phyloP scores from a whole-genome alignment of 2,329 filamentous ascomycete genomes.

The Plectosphaerella plurivora region DNA sequence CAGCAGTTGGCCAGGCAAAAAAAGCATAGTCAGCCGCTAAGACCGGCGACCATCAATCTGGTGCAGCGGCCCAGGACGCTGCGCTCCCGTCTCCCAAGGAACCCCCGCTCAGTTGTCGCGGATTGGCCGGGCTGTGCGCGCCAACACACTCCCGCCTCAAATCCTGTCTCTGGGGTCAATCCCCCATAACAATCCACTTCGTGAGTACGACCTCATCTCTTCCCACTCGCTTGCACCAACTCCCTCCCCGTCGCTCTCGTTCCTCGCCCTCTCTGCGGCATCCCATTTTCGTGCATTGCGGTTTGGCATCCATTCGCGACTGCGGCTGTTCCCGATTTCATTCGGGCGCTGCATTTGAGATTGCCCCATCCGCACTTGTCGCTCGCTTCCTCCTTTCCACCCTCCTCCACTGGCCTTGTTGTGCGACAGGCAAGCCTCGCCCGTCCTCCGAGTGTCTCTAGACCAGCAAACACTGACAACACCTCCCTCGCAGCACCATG shows the following conservation, averaged over 20 bases:
- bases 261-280: slow-evolving; percentile 1
- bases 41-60: too few relatives aligned
- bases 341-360: neutral
- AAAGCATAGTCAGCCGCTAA: too few relatives aligned
- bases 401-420: slow-evolving; percentile 4
- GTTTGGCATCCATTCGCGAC: neutral
- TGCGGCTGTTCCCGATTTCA: neutral
- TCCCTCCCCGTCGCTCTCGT: slow-evolving; percentile 2
- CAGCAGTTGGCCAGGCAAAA: too few relatives aligned
- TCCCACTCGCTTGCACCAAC: slow-evolving; percentile 2
- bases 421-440: too few relatives aligned
- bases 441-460: neutral
- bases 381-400: slow-evolving; percentile 2
- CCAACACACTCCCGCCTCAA: slow-evolving; percentile 9
- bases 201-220: slow-evolving; percentile 11
- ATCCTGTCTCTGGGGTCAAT: slow-evolving; percentile 7
- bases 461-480: slow-evolving; percentile 5
- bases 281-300: neutral
- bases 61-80: neutral
- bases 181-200: slow-evolving; percentile 12
- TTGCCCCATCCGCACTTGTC: neutral
- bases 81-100: slow-evolving; percentile 11
- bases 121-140: slow-evolving; percentile 4
- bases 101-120: slow-evolving; percentile 9
- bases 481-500: slow-evolving; percentile 40